Evolutionary conservation across 208 protist species (phyloP).

Genomic region (Acanthamoeba lenticulata): DNA sequence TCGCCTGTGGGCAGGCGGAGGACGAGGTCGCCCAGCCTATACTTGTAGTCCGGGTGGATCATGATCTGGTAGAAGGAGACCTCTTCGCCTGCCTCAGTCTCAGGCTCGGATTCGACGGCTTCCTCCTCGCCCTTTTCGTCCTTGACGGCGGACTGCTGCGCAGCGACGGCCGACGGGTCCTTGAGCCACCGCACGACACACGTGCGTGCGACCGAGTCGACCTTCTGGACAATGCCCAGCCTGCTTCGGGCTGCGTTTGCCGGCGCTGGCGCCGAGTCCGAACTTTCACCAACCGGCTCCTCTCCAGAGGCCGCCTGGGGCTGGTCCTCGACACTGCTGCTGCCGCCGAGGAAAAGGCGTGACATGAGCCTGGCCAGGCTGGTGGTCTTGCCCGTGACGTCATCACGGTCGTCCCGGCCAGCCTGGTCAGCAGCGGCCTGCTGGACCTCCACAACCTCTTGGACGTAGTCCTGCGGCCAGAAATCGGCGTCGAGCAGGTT

Average conservation of each 20-base stretch:
- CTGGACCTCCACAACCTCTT: background rate
- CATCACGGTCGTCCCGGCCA: background rate
- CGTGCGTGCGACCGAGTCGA: background rate
- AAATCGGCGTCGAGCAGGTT: slow-evolving; percentile 22
- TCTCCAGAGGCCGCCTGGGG: background rate
- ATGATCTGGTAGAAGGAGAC: slow-evolving; percentile 36
- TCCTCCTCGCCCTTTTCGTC: background rate
- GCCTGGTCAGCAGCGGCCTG: background rate
- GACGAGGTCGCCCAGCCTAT: background rate
- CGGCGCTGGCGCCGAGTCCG: background rate
- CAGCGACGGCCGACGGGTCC: background rate
- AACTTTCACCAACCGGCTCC: background rate
- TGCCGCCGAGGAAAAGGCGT: background rate
- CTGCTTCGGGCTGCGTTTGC: background rate
- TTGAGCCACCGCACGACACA: slow-evolving; percentile 10
- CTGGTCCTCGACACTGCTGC: background rate
- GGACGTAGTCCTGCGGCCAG: slow-evolving; percentile 27
- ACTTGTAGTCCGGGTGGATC: slow-evolving; percentile 36
- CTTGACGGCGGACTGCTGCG: background rate
- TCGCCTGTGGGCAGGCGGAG: background rate
- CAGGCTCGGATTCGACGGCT: background rate
- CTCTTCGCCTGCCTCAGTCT: background rate
- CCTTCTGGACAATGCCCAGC: background rate
- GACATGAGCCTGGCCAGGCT: background rate
- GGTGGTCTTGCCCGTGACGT: background rate